A percentile compares a stretch with the other conserved stretches of the same genome.
Conservation (phyloP, 257 asterid genomes). For the Handroanthus guayacan region DNA sequence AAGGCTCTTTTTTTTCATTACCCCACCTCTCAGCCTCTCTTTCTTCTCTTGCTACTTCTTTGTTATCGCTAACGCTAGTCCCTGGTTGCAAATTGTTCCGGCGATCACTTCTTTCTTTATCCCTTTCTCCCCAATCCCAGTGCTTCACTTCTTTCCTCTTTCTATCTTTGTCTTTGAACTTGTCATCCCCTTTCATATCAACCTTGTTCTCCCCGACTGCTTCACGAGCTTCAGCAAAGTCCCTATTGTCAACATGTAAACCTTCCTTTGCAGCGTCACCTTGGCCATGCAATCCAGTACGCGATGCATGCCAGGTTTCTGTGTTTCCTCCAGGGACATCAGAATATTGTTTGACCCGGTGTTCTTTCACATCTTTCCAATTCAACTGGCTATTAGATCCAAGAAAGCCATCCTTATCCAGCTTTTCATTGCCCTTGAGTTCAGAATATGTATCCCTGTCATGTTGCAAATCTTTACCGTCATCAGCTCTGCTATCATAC, state of each 20-base stretch:
- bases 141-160: constrained; percentile 92
- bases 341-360: constrained; percentile 62
- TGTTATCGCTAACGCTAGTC: constrained; percentile 64
- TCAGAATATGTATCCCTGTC: constrained; percentile 72
- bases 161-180: constrained; percentile 81
- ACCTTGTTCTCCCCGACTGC: constrained; percentile 83
- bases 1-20: constrained; percentile 71
- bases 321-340: constrained; percentile 63
- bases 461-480: constrained; percentile 64
- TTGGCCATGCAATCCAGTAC: constrained; percentile 59
- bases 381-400: constrained; percentile 60
- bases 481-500: constrained; percentile 68
- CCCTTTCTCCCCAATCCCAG: constrained; percentile 93
- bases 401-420: constrained; percentile 68
- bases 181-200: constrained; percentile 82
- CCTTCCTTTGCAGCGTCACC: constrained; percentile 70
- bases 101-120: constrained; percentile 83
- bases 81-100: constrained; percentile 62
- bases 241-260: constrained; percentile 56
- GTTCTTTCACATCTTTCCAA: constrained; percentile 77
- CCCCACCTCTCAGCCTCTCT: constrained; percentile 85
- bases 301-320: constrained; percentile 67
- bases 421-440: constrained; percentile 60
- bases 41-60: constrained; percentile 71
- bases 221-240: constrained; percentile 70